These are phyloP conservation scores for Sorghum bicolor DNA, from an alignment of 176 grass and related monocot species.

Conservation along the genomic window DNA sequence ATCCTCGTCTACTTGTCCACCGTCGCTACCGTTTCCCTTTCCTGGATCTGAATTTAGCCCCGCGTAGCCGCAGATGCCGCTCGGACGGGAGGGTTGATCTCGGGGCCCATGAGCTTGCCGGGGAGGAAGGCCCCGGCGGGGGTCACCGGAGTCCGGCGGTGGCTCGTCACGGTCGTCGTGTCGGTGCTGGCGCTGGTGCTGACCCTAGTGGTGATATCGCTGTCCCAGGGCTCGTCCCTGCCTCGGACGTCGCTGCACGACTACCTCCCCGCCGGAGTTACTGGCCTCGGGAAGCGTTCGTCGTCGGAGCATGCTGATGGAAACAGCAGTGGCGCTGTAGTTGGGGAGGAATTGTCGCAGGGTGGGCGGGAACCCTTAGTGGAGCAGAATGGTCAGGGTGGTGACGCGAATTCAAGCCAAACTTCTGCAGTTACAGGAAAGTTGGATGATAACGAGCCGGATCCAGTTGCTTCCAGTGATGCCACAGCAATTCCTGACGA, in stretches of 20 bases:
- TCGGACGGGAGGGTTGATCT: not conserved
- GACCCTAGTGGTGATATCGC: conserved; percentile 55
- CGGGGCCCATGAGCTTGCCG: conserved; percentile 29
- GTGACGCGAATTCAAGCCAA: conserved; percentile 15
- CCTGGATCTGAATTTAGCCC: conserved; percentile 19
- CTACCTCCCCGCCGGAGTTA: conserved; percentile 30
- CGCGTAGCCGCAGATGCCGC: not conserved
- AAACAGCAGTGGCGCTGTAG: not conserved
- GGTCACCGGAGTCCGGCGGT: conserved; percentile 33
- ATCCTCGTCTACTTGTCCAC: not conserved
- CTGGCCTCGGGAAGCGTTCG: conserved; percentile 2
- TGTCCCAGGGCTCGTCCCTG: conserved; percentile 45
- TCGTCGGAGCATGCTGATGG: not conserved
- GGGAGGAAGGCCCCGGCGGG: conserved; percentile 36
- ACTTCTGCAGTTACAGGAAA: not conserved
- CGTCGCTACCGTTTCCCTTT: not conserved
- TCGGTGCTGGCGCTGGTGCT: conserved; percentile 49
- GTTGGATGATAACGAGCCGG: conserved; percentile 2
- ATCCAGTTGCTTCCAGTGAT: conserved; percentile 8
- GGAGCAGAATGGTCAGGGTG: conserved; percentile 26
- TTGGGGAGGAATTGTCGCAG: conserved; percentile 18
- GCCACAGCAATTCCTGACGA: not conserved
- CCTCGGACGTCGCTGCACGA: conserved; percentile 38
- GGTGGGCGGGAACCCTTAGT: conserved; percentile 6
- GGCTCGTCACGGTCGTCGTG: conserved; percentile 44